Conservation (phyloP, 495 filamentous ascomycete species). For the Rhypophila decipiens region DNA sequence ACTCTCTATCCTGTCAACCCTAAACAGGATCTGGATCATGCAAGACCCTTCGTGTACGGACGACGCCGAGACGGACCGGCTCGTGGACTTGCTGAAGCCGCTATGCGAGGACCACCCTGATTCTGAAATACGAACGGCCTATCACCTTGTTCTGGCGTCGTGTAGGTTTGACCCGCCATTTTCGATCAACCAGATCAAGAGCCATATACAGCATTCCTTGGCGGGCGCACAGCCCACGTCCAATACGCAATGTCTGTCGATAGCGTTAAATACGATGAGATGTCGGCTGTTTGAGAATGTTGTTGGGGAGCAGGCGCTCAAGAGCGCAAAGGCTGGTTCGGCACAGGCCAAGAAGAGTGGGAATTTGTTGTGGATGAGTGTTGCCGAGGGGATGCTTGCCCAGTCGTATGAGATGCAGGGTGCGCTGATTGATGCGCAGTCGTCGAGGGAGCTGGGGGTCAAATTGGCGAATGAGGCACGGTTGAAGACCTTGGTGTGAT, state of each 20-base stretch:
- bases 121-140: conserved; percentile 69
- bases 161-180: conserved; percentile 46
- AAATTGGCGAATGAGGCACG: conserved; percentile 25
- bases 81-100: conserved; percentile 61
- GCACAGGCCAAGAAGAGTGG: conserved; percentile 68
- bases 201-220: conserved; percentile 60
- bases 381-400: conserved; percentile 72
- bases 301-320: conserved; percentile 84
- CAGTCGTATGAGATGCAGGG: conserved; percentile 69
- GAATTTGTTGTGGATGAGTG: conserved; percentile 78
- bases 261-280: conserved; percentile 81
- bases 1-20: conserved; percentile 65
- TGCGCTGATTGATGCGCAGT: conserved; percentile 53
- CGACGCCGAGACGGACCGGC: conserved; percentile 38
- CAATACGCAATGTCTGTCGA: conserved; percentile 69
- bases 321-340: conserved; percentile 69
- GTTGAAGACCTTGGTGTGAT: conserved; percentile 15
- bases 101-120: conserved; percentile 63
- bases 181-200: conserved; percentile 67
- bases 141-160: conserved; percentile 68
- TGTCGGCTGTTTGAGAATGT: conserved; percentile 77
- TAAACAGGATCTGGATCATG: conserved; percentile 81
- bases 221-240: conserved; percentile 48
- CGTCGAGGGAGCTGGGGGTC: conserved; percentile 19
- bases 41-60: conserved; percentile 53